Percentiles rank a stretch among this genome's conserved stretches.
Evolutionary conservation across 1,284 basidiomycete genomes (phyloP).

Genomic region (Rhodotorula sp.): DNA sequence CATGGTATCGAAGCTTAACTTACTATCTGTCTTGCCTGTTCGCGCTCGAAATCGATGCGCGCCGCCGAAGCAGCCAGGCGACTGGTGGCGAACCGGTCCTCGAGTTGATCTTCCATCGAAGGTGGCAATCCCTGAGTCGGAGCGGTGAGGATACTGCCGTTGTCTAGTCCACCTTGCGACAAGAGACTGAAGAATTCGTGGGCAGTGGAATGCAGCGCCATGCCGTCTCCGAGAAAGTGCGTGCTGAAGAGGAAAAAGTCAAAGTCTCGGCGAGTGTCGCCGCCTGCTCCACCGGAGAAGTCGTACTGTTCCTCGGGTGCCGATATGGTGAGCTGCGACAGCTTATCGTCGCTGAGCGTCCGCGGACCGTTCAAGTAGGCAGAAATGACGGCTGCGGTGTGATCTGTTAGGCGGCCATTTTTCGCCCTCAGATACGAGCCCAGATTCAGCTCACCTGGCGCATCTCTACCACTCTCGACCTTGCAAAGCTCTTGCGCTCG

Average conservation of each 20-base stretch:
- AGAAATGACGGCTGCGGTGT: conserved; percentile 56
- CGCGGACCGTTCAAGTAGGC: conserved; percentile 69
- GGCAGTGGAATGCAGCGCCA: conserved; percentile 70
- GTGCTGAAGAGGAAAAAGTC: conserved; percentile 66
- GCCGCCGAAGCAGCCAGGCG: neutral
- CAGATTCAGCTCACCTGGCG: neutral
- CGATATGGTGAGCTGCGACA: conserved; percentile 69
- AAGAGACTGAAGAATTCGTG: conserved; percentile 69
- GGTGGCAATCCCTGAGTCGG: neutral
- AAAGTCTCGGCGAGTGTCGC: conserved; percentile 47
- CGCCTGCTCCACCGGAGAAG: neutral
- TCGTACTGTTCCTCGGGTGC: conserved; percentile 12
- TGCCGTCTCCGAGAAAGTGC: conserved; percentile 73
- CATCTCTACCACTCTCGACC: neutral
- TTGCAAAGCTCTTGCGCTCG: neutral
- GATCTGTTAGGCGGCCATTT: neutral
- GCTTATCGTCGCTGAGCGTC: conserved; percentile 64
- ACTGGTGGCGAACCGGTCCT: neutral
- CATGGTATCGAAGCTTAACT: conserved; percentile 30
- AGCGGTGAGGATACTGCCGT: neutral
- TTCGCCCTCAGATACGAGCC: neutral
- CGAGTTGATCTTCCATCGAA: neutral
- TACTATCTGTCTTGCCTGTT: conserved; percentile 49
- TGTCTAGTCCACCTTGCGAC: conserved; percentile 5
- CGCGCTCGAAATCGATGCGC: conserved; percentile 59